These are phyloP conservation scores for Angophora floribunda DNA, from an alignment of 345 rosid genomes.

Conservation along the genomic window DNA sequence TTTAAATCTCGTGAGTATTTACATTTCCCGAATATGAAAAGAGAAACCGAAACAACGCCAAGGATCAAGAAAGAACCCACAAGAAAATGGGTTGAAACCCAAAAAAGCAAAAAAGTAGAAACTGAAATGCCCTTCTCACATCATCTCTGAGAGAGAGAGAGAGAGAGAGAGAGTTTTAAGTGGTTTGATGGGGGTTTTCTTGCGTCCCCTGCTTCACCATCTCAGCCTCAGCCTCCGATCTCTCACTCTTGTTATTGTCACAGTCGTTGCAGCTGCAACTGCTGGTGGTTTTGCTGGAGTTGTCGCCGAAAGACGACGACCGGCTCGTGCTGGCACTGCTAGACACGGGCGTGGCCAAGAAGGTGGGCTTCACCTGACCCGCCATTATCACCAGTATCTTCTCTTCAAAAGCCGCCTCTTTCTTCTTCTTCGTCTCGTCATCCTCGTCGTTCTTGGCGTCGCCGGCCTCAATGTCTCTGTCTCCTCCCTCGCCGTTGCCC, in stretches of 20 bases:
- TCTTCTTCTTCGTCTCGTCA: conserved; percentile 4
- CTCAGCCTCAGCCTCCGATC: conserved; percentile 7
- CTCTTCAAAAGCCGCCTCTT: conserved; percentile 33
- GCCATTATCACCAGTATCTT: conserved; percentile 91
- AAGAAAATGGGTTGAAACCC: not conserved
- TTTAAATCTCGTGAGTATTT: conserved; percentile 2
- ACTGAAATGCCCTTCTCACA: not conserved
- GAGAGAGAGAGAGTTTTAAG: not conserved
- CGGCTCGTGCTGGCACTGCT: not conserved
- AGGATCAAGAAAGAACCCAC: not conserved
- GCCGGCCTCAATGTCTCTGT: conserved; percentile 67
- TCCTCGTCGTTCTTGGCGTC: conserved; percentile 19
- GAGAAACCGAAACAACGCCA: not conserved
- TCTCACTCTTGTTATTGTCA: conserved; percentile 8
- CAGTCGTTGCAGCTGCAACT: conserved; percentile 23
- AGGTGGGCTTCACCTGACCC: conserved; percentile 72
- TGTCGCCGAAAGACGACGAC: conserved; percentile 37
- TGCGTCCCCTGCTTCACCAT: not conserved
- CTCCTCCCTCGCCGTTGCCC: conserved; percentile 3
- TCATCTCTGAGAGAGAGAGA: not conserved
- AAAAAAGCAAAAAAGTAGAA: not conserved
- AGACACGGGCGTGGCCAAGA: conserved; percentile 65
- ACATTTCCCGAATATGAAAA: conserved; percentile 22
- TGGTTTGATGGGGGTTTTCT: not conserved
- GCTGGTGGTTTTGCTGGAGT: not conserved